Base-by-base conservation (phyloP, 202 grass and related monocot genomes). In the Elaeis oleifera region DNA sequence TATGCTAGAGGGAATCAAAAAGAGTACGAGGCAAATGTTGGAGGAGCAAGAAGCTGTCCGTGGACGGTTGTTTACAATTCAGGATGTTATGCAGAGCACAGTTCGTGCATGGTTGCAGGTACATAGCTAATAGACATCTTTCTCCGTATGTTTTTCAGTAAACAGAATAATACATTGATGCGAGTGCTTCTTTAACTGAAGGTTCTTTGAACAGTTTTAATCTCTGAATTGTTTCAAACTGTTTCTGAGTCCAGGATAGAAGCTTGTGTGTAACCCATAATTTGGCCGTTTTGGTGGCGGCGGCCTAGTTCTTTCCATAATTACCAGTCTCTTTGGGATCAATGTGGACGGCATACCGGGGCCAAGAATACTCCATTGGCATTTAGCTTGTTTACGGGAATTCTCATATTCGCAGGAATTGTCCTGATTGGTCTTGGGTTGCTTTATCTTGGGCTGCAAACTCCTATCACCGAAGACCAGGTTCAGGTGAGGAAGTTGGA, bases 71-170 rank as follows among this genome's bases (percentile, higher is more conserved):
- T 87, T 91, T 58, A 91, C 88, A 18, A 79, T 87, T 66, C 88
- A 91, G 53, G 88, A 91, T 73, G 88, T 91, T 54, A 87, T 87
- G 77, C 77, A 87, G 80, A 91, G 77, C 19, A 81, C 88, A 20
- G 77, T 91, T 24, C 88, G 80, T 67, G 88, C 80, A 63, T 87
- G 88, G 88, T 76, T 84, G 75, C 88, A 91, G 80, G 83, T 78
- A 83, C 36, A 61, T 60, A 19, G 18, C 22, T 27, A 63, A 56
- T n/a, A 23, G 17, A 36, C 21, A 48, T 23, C 17, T 44, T 44
- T 44, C 36, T 44, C 9, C 0, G 11, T 14, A 13, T 44, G 2
- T 44, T 44, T 44, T 44, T 44, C 36, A 3, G 11, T 44, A 44
- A 44, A 44, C 13, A 44, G 36, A 11, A 13, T 44, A 44, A 44